These are phyloP conservation scores for Cyclotella sp. DNA, from an alignment of 108 stramenopile genomes.

Conservation along the genomic window DNA sequence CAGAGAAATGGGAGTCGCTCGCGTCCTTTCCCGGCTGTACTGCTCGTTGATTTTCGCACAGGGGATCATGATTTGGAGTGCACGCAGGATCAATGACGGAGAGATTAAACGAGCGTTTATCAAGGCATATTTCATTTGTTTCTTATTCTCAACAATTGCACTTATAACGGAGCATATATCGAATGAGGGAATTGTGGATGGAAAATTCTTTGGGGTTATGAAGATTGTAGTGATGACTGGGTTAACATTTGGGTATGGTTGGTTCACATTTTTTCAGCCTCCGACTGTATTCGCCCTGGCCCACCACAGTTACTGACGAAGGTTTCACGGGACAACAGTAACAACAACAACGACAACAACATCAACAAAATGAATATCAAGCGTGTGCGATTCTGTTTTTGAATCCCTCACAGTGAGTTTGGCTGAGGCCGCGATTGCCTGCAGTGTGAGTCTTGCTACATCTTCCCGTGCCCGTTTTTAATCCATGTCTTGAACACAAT, in stretches of 20 bases:
- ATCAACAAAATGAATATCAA: too few species aligned
- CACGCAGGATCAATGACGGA: constrained; percentile 62
- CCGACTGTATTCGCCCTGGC: constrained; percentile 55
- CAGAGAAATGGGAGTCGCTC: constrained; percentile 53
- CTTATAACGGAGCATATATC: constrained; percentile 53
- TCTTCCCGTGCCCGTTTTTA: too few species aligned
- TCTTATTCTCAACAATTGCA: constrained; percentile 51
- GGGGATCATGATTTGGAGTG: constrained; percentile 61
- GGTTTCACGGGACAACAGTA: neutral
- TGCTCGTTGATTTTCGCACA: constrained; percentile 63
- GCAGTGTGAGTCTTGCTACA: too few species aligned
- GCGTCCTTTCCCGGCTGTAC: constrained; percentile 49
- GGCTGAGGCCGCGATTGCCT: too few species aligned
- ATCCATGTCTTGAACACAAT: too few species aligned
- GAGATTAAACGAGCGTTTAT: constrained; percentile 68
- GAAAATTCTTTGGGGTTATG: constrained; percentile 56
- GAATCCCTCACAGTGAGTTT: too few species aligned
- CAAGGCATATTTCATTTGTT: constrained; percentile 62
- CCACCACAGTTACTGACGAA: constrained; percentile 20
- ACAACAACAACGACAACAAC: neutral
- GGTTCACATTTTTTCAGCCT: constrained; percentile 69
- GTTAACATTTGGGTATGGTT: constrained; percentile 62
- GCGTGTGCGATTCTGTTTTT: too few species aligned
- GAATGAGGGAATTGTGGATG: constrained; percentile 60
- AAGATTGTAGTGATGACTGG: constrained; percentile 61